Evolutionary conservation across 2,329 filamentous ascomycete genomes (phyloP).

Genomic region (Bertia moriformis): DNA sequence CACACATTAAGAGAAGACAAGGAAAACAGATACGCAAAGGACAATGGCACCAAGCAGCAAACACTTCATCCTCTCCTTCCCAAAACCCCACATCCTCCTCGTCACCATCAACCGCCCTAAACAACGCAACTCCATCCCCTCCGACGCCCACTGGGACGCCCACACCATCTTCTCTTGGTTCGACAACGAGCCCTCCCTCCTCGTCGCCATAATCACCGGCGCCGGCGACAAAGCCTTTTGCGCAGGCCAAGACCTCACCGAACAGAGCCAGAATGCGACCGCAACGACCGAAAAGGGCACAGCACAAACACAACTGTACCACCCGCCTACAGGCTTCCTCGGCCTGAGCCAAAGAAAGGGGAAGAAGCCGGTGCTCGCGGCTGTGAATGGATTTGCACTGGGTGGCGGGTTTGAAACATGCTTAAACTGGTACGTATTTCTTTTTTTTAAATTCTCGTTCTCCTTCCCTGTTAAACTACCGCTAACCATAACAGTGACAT

Average conservation of each 20-base stretch:
- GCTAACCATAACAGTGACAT: constrained; percentile 22
- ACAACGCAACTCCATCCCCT: constrained; percentile 28
- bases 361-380: constrained; percentile 45
- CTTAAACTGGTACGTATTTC: constrained; percentile 30
- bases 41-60: too few relatives aligned
- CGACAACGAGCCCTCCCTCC: constrained; percentile 29
- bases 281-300: constrained; percentile 5
- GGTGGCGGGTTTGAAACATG: constrained; percentile 43
- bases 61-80: constrained; percentile 23
- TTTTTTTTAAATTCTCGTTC: background rate
- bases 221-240: constrained; percentile 36
- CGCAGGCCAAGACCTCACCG: constrained; percentile 38
- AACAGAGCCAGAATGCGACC: constrained; percentile 18
- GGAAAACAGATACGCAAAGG: too few relatives aligned
- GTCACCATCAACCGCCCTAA: constrained; percentile 35
- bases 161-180: constrained; percentile 35
- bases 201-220: constrained; percentile 33
- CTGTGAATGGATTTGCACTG: constrained; percentile 40
- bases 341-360: constrained; percentile 38
- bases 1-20: too few relatives aligned
- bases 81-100: constrained; percentile 28
- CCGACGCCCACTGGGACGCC: constrained; percentile 29
- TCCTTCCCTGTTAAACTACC: background rate
- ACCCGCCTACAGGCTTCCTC: constrained; percentile 32
- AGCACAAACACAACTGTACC: constrained; percentile 5